phyloP scores from a whole-genome alignment of 1,284 basidiomycete genomes.

The Ceratobasidium sp. region DNA sequence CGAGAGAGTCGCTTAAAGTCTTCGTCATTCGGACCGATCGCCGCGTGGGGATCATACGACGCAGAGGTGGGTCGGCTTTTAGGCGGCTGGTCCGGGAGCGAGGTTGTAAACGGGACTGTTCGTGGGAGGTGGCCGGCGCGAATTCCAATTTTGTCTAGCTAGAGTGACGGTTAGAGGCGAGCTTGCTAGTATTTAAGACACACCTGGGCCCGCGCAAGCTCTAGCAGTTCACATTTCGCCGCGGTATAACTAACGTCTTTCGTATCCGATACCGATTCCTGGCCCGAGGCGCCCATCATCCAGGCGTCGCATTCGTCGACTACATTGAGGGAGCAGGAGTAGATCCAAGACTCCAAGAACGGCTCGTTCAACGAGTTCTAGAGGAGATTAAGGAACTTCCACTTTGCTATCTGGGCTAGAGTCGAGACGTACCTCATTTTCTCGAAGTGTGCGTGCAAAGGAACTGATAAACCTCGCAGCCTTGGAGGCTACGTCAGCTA shows the following conservation, averaged over 20 bases:
- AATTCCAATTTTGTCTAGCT: conserved; percentile 89
- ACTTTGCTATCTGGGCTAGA: not conserved
- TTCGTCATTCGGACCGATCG: conserved; percentile 33
- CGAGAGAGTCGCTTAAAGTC: conserved; percentile 48
- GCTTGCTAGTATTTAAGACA: conserved; percentile 45
- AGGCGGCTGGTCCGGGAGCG: conserved; percentile 48
- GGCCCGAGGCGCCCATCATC: conserved; percentile 63
- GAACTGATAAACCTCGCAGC: conserved; percentile 79
- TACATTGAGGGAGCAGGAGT: conserved; percentile 88
- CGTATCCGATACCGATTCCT: conserved; percentile 63
- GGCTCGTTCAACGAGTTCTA: conserved; percentile 68
- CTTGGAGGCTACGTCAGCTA: conserved; percentile 77
- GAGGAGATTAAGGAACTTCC: conserved; percentile 41
- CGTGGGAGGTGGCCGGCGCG: conserved; percentile 76
- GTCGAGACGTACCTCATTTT: conserved; percentile 72
- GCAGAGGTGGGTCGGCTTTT: conserved; percentile 35
- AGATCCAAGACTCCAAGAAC: conserved; percentile 95
- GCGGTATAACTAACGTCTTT: conserved; percentile 65
- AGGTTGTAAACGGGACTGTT: conserved; percentile 77
- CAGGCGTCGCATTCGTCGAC: conserved; percentile 87
- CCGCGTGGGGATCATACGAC: conserved; percentile 20
- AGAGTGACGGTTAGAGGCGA: conserved; percentile 24
- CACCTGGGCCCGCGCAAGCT: conserved; percentile 86
- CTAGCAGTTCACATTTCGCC: conserved; percentile 83
- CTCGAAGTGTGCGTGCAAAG: conserved; percentile 83